Conservation (phyloP, 2,329 filamentous ascomycete genomes). For the Sclerotinia spermophila region DNA sequence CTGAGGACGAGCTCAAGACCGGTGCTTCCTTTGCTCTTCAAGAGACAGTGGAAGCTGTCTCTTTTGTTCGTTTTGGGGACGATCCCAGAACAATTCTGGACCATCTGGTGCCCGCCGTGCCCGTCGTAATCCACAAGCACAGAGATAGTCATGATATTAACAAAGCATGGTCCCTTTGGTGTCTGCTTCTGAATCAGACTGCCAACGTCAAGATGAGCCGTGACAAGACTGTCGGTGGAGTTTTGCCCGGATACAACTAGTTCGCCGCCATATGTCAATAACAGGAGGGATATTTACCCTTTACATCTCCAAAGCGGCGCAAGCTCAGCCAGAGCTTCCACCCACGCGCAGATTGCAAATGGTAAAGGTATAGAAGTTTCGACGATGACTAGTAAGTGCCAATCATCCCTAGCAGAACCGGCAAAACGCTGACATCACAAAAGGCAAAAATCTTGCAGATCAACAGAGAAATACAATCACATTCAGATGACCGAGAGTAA, state of each 20-base stretch:
- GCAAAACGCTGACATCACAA: neutral
- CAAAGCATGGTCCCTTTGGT: neutral
- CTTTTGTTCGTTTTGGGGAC: neutral
- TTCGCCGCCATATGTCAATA: neutral
- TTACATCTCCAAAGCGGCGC: slow-evolving; percentile 25
- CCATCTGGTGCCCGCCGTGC: neutral
- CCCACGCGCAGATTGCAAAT: slow-evolving; percentile 12
- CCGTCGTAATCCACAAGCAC: neutral
- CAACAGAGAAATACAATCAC: fast-evolving
- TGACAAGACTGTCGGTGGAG: neutral
- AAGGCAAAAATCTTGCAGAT: neutral
- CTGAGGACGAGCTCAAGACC: neutral
- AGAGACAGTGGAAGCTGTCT: neutral
- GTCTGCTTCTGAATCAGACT: neutral
- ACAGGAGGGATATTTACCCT: neutral
- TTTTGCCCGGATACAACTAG: neutral
- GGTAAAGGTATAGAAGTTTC: slow-evolving; percentile 10
- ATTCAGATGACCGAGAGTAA: neutral
- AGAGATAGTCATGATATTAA: neutral
- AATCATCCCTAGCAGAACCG: too few species aligned
- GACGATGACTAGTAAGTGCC: neutral
- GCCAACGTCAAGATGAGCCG: neutral
- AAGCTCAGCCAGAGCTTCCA: slow-evolving; percentile 22
- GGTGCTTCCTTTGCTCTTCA: neutral
- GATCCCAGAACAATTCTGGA: neutral